A percentile compares a stretch with the other conserved stretches of the same genome.
Conservation (phyloP, 2,329 filamentous ascomycete species). For the Aspergillus sp. region DNA sequence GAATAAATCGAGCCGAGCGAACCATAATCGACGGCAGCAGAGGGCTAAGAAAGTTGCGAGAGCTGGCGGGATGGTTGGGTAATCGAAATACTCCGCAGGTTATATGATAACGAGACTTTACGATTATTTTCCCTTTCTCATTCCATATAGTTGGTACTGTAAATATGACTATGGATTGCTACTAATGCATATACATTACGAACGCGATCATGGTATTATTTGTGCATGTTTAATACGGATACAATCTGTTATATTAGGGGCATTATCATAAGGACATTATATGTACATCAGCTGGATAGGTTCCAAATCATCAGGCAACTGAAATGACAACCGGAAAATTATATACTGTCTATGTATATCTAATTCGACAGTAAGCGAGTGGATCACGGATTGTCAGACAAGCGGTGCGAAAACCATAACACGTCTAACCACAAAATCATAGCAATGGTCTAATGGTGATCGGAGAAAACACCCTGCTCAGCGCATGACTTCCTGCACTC, state of each 20-base stretch:
- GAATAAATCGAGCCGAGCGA: constrained; percentile 76
- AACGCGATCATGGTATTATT: too few species aligned
- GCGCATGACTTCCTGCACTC: constrained; percentile 64
- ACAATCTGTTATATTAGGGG: not conserved
- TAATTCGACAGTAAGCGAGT: not conserved
- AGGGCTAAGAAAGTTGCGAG: constrained; percentile 62
- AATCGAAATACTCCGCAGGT: not conserved
- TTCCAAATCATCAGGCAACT: not conserved
- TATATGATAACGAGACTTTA: not conserved
- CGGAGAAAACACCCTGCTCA: constrained; percentile 31
- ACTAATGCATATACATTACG: not conserved
- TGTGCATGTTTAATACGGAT: not conserved
- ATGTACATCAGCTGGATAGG: not conserved
- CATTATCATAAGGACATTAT: constrained; percentile 11
- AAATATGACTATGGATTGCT: not conserved
- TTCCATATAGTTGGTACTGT: not conserved
- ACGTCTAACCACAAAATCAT: not conserved
- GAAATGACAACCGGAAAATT: not conserved
- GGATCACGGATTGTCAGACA: not conserved
- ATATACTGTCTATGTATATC: not conserved
- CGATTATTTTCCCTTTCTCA: not conserved
- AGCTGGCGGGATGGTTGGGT: constrained; percentile 46
- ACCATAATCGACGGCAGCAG: constrained; percentile 79
- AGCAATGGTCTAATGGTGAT: constrained; percentile 28
- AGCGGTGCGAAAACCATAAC: not conserved